phyloP scores from a whole-genome alignment of 306 rosid genomes.

The Albizia julibrissin region DNA sequence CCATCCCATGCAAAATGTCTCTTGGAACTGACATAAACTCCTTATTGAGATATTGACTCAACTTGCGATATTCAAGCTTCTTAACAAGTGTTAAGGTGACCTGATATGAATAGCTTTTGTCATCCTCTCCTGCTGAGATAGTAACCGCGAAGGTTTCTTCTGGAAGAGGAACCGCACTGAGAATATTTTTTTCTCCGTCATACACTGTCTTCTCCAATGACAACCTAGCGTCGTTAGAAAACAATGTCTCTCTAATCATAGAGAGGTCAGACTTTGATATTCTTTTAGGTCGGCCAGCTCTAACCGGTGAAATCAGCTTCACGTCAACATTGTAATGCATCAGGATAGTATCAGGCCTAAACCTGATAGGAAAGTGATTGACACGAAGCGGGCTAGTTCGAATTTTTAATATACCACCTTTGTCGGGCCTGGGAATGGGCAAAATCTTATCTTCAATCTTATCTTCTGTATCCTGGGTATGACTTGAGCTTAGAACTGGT shows the following conservation, averaged over 20 bases:
- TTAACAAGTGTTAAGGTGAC: slow-evolving; percentile 53
- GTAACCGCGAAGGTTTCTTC: slow-evolving; percentile 56
- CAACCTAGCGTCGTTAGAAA: slow-evolving; percentile 44
- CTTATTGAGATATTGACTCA: slow-evolving; percentile 59
- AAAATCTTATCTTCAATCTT: slow-evolving; percentile 25
- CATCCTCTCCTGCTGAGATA: slow-evolving; percentile 56
- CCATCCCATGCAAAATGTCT: slow-evolving; percentile 76
- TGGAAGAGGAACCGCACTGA: slow-evolving; percentile 60
- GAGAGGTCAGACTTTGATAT: slow-evolving; percentile 54
- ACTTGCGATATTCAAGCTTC: slow-evolving; percentile 46
- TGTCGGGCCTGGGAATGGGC: slow-evolving; percentile 66
- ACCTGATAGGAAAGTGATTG: slow-evolving; percentile 61
- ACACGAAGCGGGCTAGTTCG: slow-evolving; percentile 43
- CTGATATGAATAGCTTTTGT: slow-evolving; percentile 36
- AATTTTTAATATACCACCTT: slow-evolving; percentile 47
- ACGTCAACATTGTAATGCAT: slow-evolving; percentile 63
- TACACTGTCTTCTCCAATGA: slow-evolving; percentile 63
- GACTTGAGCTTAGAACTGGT: background rate
- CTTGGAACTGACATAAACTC: slow-evolving; percentile 46
- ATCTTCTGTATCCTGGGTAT: slow-evolving; percentile 9
- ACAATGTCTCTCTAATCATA: slow-evolving; percentile 54
- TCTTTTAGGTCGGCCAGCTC: slow-evolving; percentile 44
- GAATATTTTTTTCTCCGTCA: slow-evolving; percentile 70
- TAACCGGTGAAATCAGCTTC: slow-evolving; percentile 44
- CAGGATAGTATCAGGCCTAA: slow-evolving; percentile 46